Percentiles rank a stretch among this genome's conserved stretches.
Evolutionary conservation across 2,329 filamentous ascomycete genomes (phyloP).

Genomic region (Ramichloridium luteum): DNA sequence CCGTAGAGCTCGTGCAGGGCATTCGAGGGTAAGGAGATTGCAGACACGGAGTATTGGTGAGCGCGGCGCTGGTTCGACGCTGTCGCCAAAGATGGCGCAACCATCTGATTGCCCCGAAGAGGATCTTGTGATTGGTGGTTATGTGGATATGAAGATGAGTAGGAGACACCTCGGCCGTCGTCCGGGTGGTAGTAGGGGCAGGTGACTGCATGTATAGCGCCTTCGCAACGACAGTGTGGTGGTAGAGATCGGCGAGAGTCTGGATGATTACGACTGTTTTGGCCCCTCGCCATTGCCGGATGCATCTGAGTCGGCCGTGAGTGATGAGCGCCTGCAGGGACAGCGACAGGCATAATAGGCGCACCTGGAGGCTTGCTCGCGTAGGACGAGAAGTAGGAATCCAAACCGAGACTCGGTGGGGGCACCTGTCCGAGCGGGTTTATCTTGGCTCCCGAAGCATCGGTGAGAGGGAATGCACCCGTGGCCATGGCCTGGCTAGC

Average conservation of each 20-base stretch:
- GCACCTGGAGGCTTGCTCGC: neutral
- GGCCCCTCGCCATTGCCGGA: too few species aligned
- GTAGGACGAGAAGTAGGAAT: neutral
- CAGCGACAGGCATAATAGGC: neutral
- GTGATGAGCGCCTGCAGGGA: neutral
- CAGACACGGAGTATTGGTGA: constrained; percentile 8
- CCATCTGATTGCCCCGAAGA: too few species aligned
- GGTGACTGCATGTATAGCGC: constrained; percentile 5
- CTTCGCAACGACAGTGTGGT: constrained; percentile 10
- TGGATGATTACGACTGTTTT: too few species aligned
- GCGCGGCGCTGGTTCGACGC: too few species aligned
- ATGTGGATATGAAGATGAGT: neutral
- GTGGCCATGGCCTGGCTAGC: too few species aligned
- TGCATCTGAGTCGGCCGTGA: neutral
- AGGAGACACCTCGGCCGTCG: constrained; percentile 5
- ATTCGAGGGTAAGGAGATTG: too few species aligned
- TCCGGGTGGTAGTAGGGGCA: constrained; percentile 12
- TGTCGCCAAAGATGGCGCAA: too few species aligned
- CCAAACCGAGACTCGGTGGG: neutral
- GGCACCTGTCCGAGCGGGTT: neutral
- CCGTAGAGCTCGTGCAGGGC: constrained; percentile 12
- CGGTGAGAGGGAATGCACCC: too few species aligned
- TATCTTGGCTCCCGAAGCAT: too few species aligned
- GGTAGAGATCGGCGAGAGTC: constrained; percentile 6
- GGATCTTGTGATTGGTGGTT: constrained; percentile 4